Evolutionary conservation across 345 rosid species (phyloP).

Genomic region (Eutrema japonicum): DNA sequence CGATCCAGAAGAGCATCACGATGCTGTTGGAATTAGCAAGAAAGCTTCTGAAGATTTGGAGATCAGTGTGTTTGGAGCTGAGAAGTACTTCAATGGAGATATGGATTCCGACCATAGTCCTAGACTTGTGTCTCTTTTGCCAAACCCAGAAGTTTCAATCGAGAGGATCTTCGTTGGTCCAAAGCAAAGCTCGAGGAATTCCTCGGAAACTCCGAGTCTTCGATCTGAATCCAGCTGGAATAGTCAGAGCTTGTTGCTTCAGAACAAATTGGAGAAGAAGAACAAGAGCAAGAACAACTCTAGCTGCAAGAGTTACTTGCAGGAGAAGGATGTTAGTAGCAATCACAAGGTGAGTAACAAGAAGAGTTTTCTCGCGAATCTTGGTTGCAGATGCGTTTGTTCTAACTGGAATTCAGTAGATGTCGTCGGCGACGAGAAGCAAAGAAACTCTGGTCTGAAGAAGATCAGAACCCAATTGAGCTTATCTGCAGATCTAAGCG

Average conservation of each 20-base stretch:
- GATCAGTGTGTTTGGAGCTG: conserved; percentile 83
- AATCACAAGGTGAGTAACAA: conserved; percentile 32
- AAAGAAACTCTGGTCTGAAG: conserved; percentile 35
- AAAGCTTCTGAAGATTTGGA: conserved; percentile 62
- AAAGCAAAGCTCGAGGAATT: conserved; percentile 36
- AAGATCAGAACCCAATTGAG: conserved; percentile 35
- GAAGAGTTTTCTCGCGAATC: conserved; percentile 60
- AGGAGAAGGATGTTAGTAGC: conserved; percentile 25
- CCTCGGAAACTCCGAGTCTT: conserved; percentile 41
- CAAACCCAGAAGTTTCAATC: conserved; percentile 29
- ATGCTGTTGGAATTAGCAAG: conserved; percentile 35
- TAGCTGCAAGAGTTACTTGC: conserved; percentile 36
- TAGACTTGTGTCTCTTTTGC: conserved; percentile 37
- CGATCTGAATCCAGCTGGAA: conserved; percentile 55
- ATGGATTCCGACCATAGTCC: conserved; percentile 51
- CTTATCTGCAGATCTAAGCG: conserved; percentile 47
- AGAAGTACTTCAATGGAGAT: conserved; percentile 75
- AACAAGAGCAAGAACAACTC: conserved; percentile 43
- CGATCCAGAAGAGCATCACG: conserved; percentile 18
- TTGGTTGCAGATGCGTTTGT: conserved; percentile 70
- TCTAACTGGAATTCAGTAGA: conserved; percentile 60
- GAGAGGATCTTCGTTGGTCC: conserved; percentile 26
- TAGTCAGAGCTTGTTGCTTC: conserved; percentile 72
- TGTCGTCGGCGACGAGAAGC: conserved; percentile 47
- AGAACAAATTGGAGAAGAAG: conserved; percentile 49